These are phyloP conservation scores for Yarrowia sp. DNA, from an alignment of 805 yeast genomes.

Conservation along the genomic window DNA sequence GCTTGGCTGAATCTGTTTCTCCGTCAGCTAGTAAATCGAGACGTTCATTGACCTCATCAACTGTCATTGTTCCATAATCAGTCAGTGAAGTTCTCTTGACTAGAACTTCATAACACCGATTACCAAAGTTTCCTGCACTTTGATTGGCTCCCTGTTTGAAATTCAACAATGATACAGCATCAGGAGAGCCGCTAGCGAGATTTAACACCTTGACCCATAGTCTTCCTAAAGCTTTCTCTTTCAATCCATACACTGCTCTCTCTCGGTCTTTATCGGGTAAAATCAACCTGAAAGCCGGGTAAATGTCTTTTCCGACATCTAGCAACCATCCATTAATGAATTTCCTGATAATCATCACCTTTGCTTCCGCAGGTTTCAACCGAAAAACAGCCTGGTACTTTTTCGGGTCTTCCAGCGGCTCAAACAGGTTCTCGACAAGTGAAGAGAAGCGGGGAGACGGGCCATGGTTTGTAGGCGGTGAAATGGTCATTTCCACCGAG, in stretches of 20 bases:
- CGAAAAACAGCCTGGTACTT: constrained; percentile 32
- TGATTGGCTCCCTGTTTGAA: constrained; percentile 50
- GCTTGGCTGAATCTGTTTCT: constrained; percentile 40
- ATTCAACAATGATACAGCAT: constrained; percentile 49
- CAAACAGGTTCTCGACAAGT: constrained; percentile 45
- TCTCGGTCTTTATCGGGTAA: constrained; percentile 47
- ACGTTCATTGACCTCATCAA: constrained; percentile 50
- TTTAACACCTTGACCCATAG: constrained; percentile 48
- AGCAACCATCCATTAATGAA: constrained; percentile 54
- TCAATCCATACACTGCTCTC: constrained; percentile 56
- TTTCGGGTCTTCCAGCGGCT: constrained; percentile 42
- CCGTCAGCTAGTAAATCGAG: constrained; percentile 47
- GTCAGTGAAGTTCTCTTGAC: constrained; percentile 48
- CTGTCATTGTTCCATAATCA: constrained; percentile 42
- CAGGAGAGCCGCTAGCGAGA: constrained; percentile 59
- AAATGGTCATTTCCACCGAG: neutral
- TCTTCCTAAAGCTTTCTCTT: constrained; percentile 60
- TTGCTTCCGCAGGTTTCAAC: constrained; percentile 32
- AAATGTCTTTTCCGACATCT: constrained; percentile 60
- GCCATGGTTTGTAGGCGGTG: constrained; percentile 43
- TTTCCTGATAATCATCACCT: constrained; percentile 37
- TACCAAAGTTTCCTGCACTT: constrained; percentile 49
- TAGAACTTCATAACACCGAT: constrained; percentile 50
- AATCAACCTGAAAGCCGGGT: constrained; percentile 58
- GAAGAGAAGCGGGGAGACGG: constrained; percentile 45